phyloP scores from a whole-genome alignment of 495 filamentous ascomycete genomes.

The Extremus antarcticus region DNA sequence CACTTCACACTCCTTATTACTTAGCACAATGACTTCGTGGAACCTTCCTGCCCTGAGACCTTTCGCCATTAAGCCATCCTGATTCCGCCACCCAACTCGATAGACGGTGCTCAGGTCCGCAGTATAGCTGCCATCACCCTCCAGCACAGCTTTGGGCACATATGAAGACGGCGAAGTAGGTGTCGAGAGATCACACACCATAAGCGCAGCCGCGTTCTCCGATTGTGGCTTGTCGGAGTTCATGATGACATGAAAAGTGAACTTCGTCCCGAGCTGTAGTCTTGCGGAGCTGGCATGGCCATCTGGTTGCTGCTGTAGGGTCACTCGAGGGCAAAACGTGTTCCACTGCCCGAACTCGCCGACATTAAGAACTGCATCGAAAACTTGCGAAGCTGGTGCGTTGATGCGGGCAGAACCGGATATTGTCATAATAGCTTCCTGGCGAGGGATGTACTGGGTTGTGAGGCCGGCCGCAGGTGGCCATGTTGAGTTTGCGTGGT shows the following conservation, averaged over 20 bases:
- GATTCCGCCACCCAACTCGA: slow-evolving; percentile 4
- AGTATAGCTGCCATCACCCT: slow-evolving; percentile 2
- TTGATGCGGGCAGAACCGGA: neutral
- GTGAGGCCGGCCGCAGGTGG: slow-evolving; percentile 7
- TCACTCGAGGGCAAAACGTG: slow-evolving; percentile 11
- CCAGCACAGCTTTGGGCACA: neutral
- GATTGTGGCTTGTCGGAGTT: slow-evolving; percentile 1
- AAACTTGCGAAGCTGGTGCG: slow-evolving; percentile 11
- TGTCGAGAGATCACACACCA: slow-evolving; percentile 8
- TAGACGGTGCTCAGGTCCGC: slow-evolving; percentile 7
- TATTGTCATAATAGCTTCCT: slow-evolving; percentile 5
- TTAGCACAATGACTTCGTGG: slow-evolving; percentile 14
- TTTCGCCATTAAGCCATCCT: slow-evolving; percentile 4
- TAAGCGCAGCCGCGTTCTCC: slow-evolving; percentile 3
- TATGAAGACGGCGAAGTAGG: slow-evolving; percentile 2
- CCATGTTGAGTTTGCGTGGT: neutral
- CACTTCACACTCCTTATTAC: slow-evolving; percentile 15
- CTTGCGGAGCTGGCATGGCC: neutral
- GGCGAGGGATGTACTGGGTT: neutral
- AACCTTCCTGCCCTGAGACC: slow-evolving; percentile 14
- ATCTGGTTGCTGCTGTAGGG: slow-evolving; percentile 3
- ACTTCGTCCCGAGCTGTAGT: slow-evolving; percentile 4
- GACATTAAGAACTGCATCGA: neutral
- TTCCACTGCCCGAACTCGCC: slow-evolving; percentile 12
- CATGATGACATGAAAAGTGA: slow-evolving; percentile 17